Evolutionary conservation across 1,284 basidiomycete genomes (phyloP).

Genomic region (Megacollybia platyphylla): DNA sequence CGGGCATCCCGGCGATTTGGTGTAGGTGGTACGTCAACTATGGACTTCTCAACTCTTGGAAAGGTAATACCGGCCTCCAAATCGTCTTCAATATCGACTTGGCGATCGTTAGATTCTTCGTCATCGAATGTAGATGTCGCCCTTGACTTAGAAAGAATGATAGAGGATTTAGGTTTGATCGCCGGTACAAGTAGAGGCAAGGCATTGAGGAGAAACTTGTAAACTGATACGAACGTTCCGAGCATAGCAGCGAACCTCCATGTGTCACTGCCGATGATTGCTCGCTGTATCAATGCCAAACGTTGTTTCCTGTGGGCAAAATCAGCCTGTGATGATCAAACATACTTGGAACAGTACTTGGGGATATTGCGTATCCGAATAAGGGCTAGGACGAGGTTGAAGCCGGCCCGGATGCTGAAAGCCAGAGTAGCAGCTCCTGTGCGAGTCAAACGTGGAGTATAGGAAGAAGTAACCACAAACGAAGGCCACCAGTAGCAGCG

Average conservation of each 20-base stretch:
- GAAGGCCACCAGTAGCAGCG: constrained; percentile 59
- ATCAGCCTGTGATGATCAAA: constrained; percentile 2
- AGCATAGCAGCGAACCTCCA: constrained; percentile 80
- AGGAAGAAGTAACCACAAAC: constrained; percentile 35
- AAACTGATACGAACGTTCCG: constrained; percentile 40
- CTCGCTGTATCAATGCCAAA: constrained; percentile 54
- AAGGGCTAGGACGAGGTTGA: constrained; percentile 69
- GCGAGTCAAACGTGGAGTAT: neutral
- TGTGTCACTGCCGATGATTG: constrained; percentile 71
- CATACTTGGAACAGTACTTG: constrained; percentile 27
- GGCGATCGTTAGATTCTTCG: constrained; percentile 15
- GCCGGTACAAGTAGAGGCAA: constrained; percentile 68
- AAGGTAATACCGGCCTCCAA: constrained; percentile 1
- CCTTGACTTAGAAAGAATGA: constrained; percentile 4
- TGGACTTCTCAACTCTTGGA: constrained; percentile 13
- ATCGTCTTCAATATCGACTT: constrained; percentile 9
- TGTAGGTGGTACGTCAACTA: constrained; percentile 9
- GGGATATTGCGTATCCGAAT: constrained; percentile 55
- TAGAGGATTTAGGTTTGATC: constrained; percentile 18
- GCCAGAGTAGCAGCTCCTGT: constrained; percentile 70
- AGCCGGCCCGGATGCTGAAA: constrained; percentile 67
- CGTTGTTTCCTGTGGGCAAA: constrained; percentile 27
- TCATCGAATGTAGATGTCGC: constrained; percentile 25
- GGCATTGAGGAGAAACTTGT: constrained; percentile 75
- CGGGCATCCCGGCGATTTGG: constrained; percentile 19